Evolutionary conservation across 1,284 basidiomycete genomes (phyloP), one percentile per base, ranked within the genome.

Genomic region (Pseudozyma flocculosa): DNA sequence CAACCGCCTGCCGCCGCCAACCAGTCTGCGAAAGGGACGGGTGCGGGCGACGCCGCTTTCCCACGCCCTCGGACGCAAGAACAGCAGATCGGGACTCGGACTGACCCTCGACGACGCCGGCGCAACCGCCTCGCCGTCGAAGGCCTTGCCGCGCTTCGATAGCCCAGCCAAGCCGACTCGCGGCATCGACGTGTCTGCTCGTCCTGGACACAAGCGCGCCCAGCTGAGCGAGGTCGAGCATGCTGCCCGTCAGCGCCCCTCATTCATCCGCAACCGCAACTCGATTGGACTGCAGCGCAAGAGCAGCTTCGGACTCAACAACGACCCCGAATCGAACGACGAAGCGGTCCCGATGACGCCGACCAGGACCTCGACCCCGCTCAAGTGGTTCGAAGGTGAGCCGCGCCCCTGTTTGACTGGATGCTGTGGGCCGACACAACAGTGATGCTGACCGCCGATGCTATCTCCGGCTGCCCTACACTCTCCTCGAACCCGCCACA

Each of bases 351-450:
- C n/a, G n/a, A n/a, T n/a, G n/a, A n/a, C n/a, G n/a, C n/a, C n/a
- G n/a, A n/a, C n/a, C n/a, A n/a, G n/a, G n/a, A n/a, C n/a, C n/a
- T n/a, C n/a, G 13, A 41, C 57, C 15, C 54, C 48, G 22, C 56
- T 74, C 54, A 73, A 75, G 53, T 78, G 77, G 78, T 71, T 68
- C 29, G 61, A 78, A 36, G 47, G 64, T 41, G 26, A 43, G 41
- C 17, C 15, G 36, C 4, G 4, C 9, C 36, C 18, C 36, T 8
- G 36, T 19, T 13, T 5, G 13, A 29, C 14, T 11, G 11, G 11
- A 17, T 17, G 32, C 9, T 17, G 32, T 34, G 32, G 4, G 15
- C 29, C 7, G 29, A 29, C 29, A 7, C 29, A 29, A 29, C 29
- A n/a, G n/a, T n/a, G n/a, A n/a, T n/a, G n/a, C n/a, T n/a, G n/a